Evolutionary conservation across 495 filamentous ascomycete species (phyloP).

Genomic region (Talaromyces thailandensis): DNA sequence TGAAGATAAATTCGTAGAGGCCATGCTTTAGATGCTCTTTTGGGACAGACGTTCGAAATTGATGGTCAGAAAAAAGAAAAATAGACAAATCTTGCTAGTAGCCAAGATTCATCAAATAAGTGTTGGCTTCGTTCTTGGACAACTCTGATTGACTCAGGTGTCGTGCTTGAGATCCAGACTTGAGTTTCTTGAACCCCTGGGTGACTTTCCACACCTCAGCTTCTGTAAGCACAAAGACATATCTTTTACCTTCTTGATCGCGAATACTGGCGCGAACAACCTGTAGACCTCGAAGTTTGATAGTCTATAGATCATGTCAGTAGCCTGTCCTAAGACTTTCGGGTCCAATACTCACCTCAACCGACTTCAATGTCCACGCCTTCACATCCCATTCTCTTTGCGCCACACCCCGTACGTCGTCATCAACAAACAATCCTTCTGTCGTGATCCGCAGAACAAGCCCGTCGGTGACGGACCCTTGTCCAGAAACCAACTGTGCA

Average conservation of each 20-base stretch:
- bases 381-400: slow-evolving; percentile 98
- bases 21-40: background rate
- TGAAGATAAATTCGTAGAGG: background rate
- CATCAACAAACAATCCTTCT: slow-evolving; percentile 93
- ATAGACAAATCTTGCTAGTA: slow-evolving; percentile 31
- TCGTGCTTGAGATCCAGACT: slow-evolving; percentile 60
- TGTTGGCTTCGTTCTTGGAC: slow-evolving; percentile 49
- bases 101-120: slow-evolving; percentile 51
- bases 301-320: slow-evolving; percentile 34
- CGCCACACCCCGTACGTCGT: slow-evolving; percentile 76
- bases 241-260: slow-evolving; percentile 75
- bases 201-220: slow-evolving; percentile 92
- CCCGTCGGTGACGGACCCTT: slow-evolving; percentile 73
- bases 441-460: slow-evolving; percentile 76
- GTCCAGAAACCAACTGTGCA: slow-evolving; percentile 68
- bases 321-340: slow-evolving; percentile 11
- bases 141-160: slow-evolving; percentile 57
- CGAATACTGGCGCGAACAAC: slow-evolving; percentile 73
- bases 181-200: slow-evolving; percentile 64
- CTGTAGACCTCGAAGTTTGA: slow-evolving; percentile 57
- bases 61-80: background rate
- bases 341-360: slow-evolving; percentile 72
- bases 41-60: background rate
- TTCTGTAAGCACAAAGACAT: slow-evolving; percentile 73
- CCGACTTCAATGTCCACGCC: slow-evolving; percentile 87